Evolutionary conservation across 1,284 basidiomycete genomes (phyloP), one percentile per base, ranked within the genome.

Genomic region (Pseudozyma pruni): DNA sequence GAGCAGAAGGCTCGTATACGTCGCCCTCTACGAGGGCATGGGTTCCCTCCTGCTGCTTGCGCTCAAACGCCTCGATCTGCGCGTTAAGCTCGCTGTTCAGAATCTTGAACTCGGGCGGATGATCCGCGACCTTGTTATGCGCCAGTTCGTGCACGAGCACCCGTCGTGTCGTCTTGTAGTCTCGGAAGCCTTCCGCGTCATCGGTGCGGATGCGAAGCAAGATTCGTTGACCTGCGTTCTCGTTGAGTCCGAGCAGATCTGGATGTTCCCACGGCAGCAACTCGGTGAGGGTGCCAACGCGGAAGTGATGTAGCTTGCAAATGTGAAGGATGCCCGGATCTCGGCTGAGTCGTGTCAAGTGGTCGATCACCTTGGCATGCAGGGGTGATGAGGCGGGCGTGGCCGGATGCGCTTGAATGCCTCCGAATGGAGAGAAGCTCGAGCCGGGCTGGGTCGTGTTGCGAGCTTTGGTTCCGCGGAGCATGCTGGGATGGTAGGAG

Each of bases 131-230:
- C 46, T 55, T 63, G 64, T 75, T 81, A 57, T 81, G 79, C 4
- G 74, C 75, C 34, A 81, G 41, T 49, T 81, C 79, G 49, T 81
- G 79, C 20, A 81, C 48, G 5, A 81, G 60, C 4, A 81, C 79
- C 10, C 63, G 40, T 27, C 79, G 58, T 10, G 74, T 74, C 17
- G 76, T 75, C 51, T 67, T 70, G 63, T 81, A 80, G 54, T 78
- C 74, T 33, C 76, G 63, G 33, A 78, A 61, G 1, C 79, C 79
- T 44, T 76, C 66, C 2, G 70, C 72, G 7, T 67, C 63, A 23
- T 80, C 77, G 19, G 77, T 80, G 5, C 79, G 72, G 9, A 79
- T 67, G 31, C 79, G 71, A 7, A 80, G 59, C 25, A 58, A 34
- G 42, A 80, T 78, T 1, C 64, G 60, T 47, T 79, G 57, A 1